These are phyloP conservation scores for Triglochin maritima DNA, from an alignment of 106 monocot genomes.

Conservation along the genomic window DNA sequence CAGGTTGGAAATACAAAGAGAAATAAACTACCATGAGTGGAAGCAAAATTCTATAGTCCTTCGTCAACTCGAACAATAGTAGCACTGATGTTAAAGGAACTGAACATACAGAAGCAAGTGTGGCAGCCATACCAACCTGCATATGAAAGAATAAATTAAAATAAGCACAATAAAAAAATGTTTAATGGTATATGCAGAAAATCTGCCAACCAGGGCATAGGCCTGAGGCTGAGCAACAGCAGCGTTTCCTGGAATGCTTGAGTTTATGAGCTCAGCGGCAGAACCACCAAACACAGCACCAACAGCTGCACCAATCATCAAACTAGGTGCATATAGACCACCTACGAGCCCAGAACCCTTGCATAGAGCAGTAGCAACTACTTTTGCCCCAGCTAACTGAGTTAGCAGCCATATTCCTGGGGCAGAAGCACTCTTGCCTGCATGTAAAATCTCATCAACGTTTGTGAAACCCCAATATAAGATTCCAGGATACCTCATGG, in stretches of 20 bases:
- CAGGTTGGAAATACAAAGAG: background rate
- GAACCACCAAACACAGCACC: conserved; percentile 99
- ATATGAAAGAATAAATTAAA: conserved; percentile 3
- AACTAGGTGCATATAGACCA: conserved; percentile 98
- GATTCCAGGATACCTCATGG: conserved; percentile 91
- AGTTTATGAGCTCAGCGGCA: conserved; percentile 89
- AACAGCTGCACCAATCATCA: conserved; percentile 99
- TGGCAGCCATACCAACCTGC: conserved; percentile 99
- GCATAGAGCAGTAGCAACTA: conserved; percentile 96
- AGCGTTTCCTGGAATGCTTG: conserved; percentile 90
- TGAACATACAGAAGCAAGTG: conserved; percentile 96
- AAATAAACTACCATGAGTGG: conserved; percentile 72
- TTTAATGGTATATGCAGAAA: background rate
- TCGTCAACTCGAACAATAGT: conserved; percentile 96
- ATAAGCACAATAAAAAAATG: background rate
- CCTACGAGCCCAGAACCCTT: conserved; percentile 99
- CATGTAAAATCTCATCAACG: conserved; percentile 97
- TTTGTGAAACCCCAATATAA: conserved; percentile 99
- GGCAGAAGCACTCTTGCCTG: conserved; percentile 97
- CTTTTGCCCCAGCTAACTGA: conserved; percentile 86
- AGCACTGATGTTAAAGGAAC: conserved; percentile 97
- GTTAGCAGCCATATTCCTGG: conserved; percentile 99
- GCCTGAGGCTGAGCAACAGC: conserved; percentile 99
- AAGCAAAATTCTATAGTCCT: conserved; percentile 96
- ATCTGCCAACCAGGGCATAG: conserved; percentile 64